Base-by-base conservation (phyloP, 768 basidiomycete genomes). In the Tylopilus balloui region DNA sequence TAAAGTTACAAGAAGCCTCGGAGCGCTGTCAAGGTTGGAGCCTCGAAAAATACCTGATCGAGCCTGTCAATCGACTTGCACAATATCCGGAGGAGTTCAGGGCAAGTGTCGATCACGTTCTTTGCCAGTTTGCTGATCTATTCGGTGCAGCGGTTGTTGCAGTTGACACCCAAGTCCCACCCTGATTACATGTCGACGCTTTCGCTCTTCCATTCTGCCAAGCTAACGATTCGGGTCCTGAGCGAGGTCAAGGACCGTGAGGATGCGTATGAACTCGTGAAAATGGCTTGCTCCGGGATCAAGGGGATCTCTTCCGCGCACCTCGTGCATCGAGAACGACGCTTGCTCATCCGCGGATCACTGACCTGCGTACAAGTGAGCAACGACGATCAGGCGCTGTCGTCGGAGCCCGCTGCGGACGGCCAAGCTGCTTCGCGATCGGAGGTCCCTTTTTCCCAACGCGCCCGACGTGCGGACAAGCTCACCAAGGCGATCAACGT, bases 161-260 rank as follows among this genome's bases (percentile, higher is more conserved):
- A 85, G 43, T 58, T 77, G 23, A 94, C 92, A 1, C 83, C 88
- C 0, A 78, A 78, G 47, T 67, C 65, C 3, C 88, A 92, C 62
- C 73, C 77, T 10, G 88, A 90, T 57, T 83, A 88, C 60, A 62
- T 90, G 29, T 70, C 83, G 2, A 83, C 84, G 0, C 72, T 86
- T 43, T 83, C 78, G 14, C 75, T 81, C 51, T 69, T 84, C 20
- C 78, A 83, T 51, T 78, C 83, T 3, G 84, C 82, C 15, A 81
- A 88, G 50, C 69, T 83, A 54, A 77, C 85, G 36, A 82, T 94
- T 51, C 78, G 81, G 23, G 84, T 86, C 3, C 78, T 96, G 69
- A 82, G 83, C 34, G 91, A 92, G 59, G 90, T 94, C 54, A 92
- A 93, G 61, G 68, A 77, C 11, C 79, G 89, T 17, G 92, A 94